Percentiles rank a stretch among this genome's conserved stretches.
These are phyloP conservation scores for Venturia asperata DNA, from an alignment of 2,329 filamentous ascomycete genomes.

Conservation along the genomic window DNA sequence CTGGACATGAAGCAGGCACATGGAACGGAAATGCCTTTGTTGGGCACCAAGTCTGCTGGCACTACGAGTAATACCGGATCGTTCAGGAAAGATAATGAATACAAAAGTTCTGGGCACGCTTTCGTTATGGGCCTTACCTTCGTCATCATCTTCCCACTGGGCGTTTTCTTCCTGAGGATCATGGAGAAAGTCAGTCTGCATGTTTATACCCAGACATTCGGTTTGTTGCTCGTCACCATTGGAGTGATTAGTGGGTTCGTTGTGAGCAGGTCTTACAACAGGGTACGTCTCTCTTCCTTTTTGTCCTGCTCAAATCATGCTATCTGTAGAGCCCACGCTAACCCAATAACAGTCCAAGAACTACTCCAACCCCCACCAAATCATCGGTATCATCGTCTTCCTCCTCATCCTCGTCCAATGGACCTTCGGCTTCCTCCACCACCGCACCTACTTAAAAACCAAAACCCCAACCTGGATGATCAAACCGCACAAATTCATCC, in stretches of 20 bases:
- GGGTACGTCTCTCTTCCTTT: conserved; percentile 39
- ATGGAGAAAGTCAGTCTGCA: conserved; percentile 50
- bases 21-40: conserved; percentile 30
- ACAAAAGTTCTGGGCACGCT: conserved; percentile 29
- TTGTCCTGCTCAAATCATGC: background rate
- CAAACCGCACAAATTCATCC: conserved; percentile 21
- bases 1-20: conserved; percentile 45
- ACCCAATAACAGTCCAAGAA: conserved; percentile 13
- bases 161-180: conserved; percentile 47
- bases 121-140: conserved; percentile 51
- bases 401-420: conserved; percentile 22
- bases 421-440: conserved; percentile 23
- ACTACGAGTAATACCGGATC: conserved; percentile 17
- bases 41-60: conserved; percentile 23
- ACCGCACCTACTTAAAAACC: conserved; percentile 22
- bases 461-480: conserved; percentile 22
- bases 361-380: conserved; percentile 22
- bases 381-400: conserved; percentile 23
- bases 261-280: conserved; percentile 47
- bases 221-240: conserved; percentile 42
- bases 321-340: background rate
- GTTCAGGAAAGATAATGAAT: conserved; percentile 26
- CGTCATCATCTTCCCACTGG: conserved; percentile 50
- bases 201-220: conserved; percentile 47
- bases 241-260: conserved; percentile 49